Conservation (phyloP, 345 rosid genomes). For the Eucalyptus shirleyi region DNA sequence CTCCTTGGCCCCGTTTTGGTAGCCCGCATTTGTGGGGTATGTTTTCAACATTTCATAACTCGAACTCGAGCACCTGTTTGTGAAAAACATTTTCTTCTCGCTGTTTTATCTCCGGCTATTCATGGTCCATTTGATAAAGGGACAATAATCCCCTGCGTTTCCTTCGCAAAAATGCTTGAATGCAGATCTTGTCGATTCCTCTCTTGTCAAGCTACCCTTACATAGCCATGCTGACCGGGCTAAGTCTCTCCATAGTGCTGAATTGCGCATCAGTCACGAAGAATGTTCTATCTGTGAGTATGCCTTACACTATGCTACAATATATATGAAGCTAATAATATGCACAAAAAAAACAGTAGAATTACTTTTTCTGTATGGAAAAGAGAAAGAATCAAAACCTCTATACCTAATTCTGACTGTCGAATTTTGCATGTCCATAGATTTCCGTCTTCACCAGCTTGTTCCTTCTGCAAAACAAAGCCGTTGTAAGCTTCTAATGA, state of each 20-base stretch:
- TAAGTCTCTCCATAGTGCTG: constrained; percentile 33
- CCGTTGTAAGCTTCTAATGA: constrained; percentile 22
- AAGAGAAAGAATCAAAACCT: neutral
- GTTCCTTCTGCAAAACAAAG: constrained; percentile 36
- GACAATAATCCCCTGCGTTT: neutral
- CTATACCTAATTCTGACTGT: neutral
- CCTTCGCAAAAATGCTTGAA: neutral
- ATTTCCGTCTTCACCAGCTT: constrained; percentile 21
- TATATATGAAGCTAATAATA: neutral
- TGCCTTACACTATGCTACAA: neutral
- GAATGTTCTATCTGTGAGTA: constrained; percentile 47
- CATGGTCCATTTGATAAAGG: neutral
- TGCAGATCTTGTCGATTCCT: constrained; percentile 45
- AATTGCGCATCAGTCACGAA: constrained; percentile 64
- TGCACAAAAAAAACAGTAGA: neutral
- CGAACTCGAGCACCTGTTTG: neutral
- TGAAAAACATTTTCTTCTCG: neutral
- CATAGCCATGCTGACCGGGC: constrained; percentile 64
- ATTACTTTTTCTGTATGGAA: neutral
- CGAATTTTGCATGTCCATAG: neutral
- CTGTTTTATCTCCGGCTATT: neutral
- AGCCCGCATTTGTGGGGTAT: constrained; percentile 62
- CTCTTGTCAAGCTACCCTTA: constrained; percentile 52
- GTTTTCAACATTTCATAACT: neutral
- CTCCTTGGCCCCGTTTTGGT: constrained; percentile 47